phyloP scores from a whole-genome alignment of 83 land plant species.

The Picea mariana region DNA sequence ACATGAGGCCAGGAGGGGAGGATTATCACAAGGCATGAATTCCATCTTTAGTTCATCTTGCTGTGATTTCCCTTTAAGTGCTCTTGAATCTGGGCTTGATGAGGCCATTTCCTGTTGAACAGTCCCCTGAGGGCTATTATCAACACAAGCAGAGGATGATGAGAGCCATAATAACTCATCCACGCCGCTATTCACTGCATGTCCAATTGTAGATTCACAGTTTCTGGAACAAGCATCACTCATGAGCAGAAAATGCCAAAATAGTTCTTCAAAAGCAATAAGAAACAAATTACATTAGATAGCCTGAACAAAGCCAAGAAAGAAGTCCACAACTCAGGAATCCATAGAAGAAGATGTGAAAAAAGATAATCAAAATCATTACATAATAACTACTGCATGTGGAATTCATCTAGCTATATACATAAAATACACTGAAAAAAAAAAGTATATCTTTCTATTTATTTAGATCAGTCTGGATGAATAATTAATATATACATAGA shows the following conservation, averaged over 20 bases:
- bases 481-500: not conserved
- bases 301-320: not conserved
- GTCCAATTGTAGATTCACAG: conserved; percentile 64
- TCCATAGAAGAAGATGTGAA: not conserved
- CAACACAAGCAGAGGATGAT: conserved; percentile 25
- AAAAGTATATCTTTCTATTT: not conserved
- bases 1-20: not conserved
- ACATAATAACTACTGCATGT: not conserved
- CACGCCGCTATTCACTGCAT: conserved; percentile 25
- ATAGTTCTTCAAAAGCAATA: not conserved
- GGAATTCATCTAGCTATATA: not conserved
- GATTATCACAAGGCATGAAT: conserved; percentile 18
- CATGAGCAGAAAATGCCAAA: conserved; percentile 12
- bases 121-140: conserved; percentile 28
- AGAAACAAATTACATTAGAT: not conserved
- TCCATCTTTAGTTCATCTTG: conserved; percentile 16
- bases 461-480: too few species aligned
- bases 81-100: conserved; percentile 23
- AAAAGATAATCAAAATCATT: not conserved
- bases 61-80: conserved; percentile 16
- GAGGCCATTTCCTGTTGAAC: conserved; percentile 20
- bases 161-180: conserved; percentile 55
- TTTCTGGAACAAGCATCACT: conserved; percentile 41
- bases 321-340: not conserved
- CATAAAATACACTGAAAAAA: not conserved